Base-by-base conservation (phyloP, 2,329 filamentous ascomycete species). In the Neocucurbitaria cava region DNA sequence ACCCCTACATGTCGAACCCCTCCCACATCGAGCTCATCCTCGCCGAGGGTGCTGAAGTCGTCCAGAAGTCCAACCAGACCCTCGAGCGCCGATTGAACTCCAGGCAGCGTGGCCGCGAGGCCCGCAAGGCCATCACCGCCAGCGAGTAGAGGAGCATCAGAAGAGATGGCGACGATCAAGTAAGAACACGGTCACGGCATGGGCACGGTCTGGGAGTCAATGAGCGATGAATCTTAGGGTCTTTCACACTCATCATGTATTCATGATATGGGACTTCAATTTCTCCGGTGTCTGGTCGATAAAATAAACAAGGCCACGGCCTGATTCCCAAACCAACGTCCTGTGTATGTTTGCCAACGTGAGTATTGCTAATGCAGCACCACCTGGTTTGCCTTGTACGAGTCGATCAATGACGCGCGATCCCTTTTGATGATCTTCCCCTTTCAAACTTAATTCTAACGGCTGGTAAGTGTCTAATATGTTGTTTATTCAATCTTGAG, bases 1-100 rank as follows among this genome's bases (percentile, higher is more conserved):
- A 99, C 89, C 95, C 95, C 65, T 99, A 98, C 89, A 98, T 99
- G 96, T 97, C 93, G 73, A 96, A 96, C 89, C 95, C 95, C 73
- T 99, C 94, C 91, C 95, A 99, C 89, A 96, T 99, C 82, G 96
- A 99, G 87, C 86, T 99, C 76, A 99, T 99, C 88, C 88, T 99
- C 74, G 96, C 94, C 78, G 96, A 99, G 88, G 92, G 86, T 76
- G 90, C 96, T 78, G 96, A 99, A 87, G 87, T 90, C 73, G 92
- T 99, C 74, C 87, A 93, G 84, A 99, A 99, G 89, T 88, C 88
- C 62, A 85, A 88, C 71, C 79, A 86, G 62, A 85, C 87, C 72
- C 85, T 83, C 64, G 82, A 83, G 74, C 87, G 87, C 71, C 90
- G 89, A 80, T 86, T 99, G 77, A 90, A 82, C 86, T 91, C 90